A percentile compares a stretch with the other conserved stretches of the same genome.
Evolutionary conservation across 495 filamentous ascomycete species (phyloP).

Genomic region (Neurospora sp.): DNA sequence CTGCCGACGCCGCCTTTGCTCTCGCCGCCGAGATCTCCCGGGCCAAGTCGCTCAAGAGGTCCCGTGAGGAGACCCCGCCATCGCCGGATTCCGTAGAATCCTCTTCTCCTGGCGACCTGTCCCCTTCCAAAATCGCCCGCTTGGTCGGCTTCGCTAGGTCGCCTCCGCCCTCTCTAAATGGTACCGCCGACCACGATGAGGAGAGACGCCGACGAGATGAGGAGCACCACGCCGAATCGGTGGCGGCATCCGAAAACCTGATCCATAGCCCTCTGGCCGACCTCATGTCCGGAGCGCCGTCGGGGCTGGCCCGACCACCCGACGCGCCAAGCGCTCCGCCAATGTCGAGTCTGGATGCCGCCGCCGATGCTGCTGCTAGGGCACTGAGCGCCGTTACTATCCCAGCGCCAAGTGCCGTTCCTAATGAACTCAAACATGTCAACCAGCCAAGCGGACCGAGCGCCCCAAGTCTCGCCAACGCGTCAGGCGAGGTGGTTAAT

Average conservation of each 20-base stretch:
- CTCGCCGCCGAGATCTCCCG: conserved; percentile 24
- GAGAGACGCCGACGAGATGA: conserved; percentile 37
- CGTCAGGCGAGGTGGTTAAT: conserved; percentile 26
- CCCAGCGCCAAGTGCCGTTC: conserved; percentile 18
- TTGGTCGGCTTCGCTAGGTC: conserved; percentile 38
- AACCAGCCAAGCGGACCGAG: conserved; percentile 32
- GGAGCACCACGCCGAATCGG: conserved; percentile 30
- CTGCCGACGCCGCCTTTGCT: conserved; percentile 17
- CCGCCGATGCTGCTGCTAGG: conserved; percentile 18
- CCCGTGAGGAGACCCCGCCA: conserved; percentile 36
- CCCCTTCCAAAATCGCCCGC: conserved; percentile 44
- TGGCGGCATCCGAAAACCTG: conserved; percentile 42
- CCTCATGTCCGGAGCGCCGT: conserved; percentile 41
- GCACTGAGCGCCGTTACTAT: conserved; percentile 24
- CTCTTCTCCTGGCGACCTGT: conserved; percentile 29
- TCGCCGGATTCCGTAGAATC: conserved; percentile 24
- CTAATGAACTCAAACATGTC: conserved; percentile 26
- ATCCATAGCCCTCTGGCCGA: conserved; percentile 41
- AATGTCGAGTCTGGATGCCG: conserved; percentile 23
- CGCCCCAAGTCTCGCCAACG: conserved; percentile 26
- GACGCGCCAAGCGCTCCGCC: conserved; percentile 30
- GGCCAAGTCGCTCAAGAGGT: conserved; percentile 38
- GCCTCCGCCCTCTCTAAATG: conserved; percentile 33
- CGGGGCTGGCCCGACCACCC: conserved; percentile 43
- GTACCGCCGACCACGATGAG: conserved; percentile 46